Evolutionary conservation across 768 basidiomycete genomes (phyloP), one percentile per base, ranked within the genome.

Genomic region (Macrolepiota albuminosa): DNA sequence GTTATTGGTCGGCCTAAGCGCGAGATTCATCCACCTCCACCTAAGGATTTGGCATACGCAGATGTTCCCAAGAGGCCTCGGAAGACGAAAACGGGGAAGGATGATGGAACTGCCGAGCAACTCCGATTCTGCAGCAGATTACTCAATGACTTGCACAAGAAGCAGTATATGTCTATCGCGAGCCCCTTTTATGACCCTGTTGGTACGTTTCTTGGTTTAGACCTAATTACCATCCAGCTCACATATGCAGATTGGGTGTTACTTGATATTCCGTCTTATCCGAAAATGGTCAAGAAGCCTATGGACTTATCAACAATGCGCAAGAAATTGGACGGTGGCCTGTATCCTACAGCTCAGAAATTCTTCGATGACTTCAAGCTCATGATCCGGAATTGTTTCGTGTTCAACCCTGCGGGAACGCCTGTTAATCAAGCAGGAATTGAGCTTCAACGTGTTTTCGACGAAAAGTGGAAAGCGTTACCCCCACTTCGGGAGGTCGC

Each of bases 241-340:
- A 60, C 45, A 1, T 37, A 54, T 56, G 42, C 62, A 95, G 95
- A 97, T 71, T 86, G 87, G 75, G 76, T 86, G 46, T 85, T 83
- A 67, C 79, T 95, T 64, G 83, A 87, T 37, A 81, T 98, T 50
- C 96, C 95, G 0, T 78, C 81, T 21, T 99, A 99, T 72, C 85
- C 86, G 2, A 91, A 87, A 73, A 75, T 96, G 65, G 80, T 99
- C 71, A 96, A 95, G 79, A 87, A 85, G 67, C 97, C 97, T 4
- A 98, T 99, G 93, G 97, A 99, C 72, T 71, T 99, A 60, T 82
- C 85, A 11, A 94, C 92, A 9, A 95, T 99, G 79, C 85, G 86
- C 65, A 84, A 77, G 71, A 96, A 95, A 73, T 79, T 99, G 51
- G 90, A 94, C 45, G 78, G 77, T 37, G 78, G 82, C 54, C 85